Conservation (phyloP, 208 protist genomes). For the Zelonia costaricensis region DNA sequence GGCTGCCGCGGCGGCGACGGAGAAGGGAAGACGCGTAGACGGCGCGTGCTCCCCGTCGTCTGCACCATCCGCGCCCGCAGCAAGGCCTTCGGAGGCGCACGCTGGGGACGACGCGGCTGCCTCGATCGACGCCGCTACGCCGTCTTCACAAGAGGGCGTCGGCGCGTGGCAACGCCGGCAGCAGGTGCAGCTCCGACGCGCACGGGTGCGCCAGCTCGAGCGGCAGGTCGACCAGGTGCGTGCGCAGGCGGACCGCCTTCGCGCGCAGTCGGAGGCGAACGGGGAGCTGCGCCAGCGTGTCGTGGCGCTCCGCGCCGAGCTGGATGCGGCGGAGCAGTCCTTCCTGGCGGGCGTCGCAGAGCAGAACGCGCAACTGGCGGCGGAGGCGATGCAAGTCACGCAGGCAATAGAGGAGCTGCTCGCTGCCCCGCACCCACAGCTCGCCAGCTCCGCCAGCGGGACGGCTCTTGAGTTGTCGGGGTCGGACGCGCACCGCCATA, state of each 20-base stretch:
- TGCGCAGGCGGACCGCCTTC: slow-evolving; percentile 13
- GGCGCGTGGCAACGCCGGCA: slow-evolving; percentile 11
- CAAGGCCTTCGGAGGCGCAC: too few relatives aligned
- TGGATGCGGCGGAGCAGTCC: slow-evolving; percentile 25
- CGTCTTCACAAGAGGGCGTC: not conserved
- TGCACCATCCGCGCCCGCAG: too few relatives aligned
- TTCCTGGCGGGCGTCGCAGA: slow-evolving; percentile 22
- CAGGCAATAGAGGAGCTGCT: slow-evolving; percentile 12
- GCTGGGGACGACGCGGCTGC: too few relatives aligned
- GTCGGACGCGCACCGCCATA: too few relatives aligned
- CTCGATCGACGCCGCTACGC: too few relatives aligned
- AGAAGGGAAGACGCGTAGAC: not conserved
- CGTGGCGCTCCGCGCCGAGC: slow-evolving; percentile 20
- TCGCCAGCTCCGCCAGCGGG: not conserved
- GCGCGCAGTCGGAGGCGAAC: slow-evolving; percentile 22
- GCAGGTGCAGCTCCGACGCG: slow-evolving; percentile 28
- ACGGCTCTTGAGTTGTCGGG: not conserved
- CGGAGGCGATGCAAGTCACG: slow-evolving; percentile 10
- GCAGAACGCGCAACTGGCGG: slow-evolving; percentile 19
- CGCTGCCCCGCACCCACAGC: not conserved
- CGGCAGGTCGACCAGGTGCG: slow-evolving; percentile 21
- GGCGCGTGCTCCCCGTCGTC: not conserved
- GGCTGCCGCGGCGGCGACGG: too few relatives aligned
- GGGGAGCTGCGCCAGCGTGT: slow-evolving; percentile 13
- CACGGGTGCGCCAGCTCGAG: slow-evolving; percentile 23